A percentile compares a stretch with the other conserved stretches of the same genome.
Evolutionary conservation across 2,329 filamentous ascomycete species (phyloP).

Genomic region (Microthyrium microscopicum): DNA sequence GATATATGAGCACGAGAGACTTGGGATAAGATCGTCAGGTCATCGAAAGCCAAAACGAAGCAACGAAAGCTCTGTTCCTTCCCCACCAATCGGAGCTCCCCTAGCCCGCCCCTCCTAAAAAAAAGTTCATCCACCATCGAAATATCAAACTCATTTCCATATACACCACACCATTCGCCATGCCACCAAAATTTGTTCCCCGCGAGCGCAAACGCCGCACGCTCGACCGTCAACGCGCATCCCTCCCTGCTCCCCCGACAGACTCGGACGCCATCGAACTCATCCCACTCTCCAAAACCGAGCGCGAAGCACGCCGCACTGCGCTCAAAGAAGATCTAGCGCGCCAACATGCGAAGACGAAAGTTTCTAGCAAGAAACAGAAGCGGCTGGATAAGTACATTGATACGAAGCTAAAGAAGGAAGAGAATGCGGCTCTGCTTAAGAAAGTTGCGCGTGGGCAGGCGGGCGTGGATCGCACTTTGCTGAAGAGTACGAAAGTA

Average conservation of each 20-base stretch:
- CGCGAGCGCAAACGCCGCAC: conserved; percentile 45
- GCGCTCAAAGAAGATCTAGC: conserved; percentile 36
- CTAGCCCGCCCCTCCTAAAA: no score
- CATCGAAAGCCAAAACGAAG: no score
- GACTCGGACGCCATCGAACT: conserved; percentile 39
- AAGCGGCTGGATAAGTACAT: conserved; percentile 55
- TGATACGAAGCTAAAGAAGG: conserved; percentile 81
- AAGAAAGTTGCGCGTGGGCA: conserved; percentile 57
- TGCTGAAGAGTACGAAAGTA: conserved; percentile 61
- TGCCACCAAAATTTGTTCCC: conserved; percentile 35
- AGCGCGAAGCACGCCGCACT: conserved; percentile 35
- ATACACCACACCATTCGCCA: no score
- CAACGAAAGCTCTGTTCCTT: no score
- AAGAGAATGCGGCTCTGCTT: conserved; percentile 73
- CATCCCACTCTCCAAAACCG: conserved; percentile 31
- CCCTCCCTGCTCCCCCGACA: not conserved
- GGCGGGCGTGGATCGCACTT: conserved; percentile 59
- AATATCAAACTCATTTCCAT: no score
- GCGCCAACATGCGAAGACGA: conserved; percentile 34
- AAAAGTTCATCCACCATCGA: no score
- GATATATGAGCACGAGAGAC: no score
- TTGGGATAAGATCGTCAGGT: no score
- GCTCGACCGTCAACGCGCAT: conserved; percentile 42
- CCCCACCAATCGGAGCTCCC: no score
- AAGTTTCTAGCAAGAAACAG: conserved; percentile 47